Base-by-base conservation (phyloP, 78 protist species). In the Pelomyxa schiedti region DNA sequence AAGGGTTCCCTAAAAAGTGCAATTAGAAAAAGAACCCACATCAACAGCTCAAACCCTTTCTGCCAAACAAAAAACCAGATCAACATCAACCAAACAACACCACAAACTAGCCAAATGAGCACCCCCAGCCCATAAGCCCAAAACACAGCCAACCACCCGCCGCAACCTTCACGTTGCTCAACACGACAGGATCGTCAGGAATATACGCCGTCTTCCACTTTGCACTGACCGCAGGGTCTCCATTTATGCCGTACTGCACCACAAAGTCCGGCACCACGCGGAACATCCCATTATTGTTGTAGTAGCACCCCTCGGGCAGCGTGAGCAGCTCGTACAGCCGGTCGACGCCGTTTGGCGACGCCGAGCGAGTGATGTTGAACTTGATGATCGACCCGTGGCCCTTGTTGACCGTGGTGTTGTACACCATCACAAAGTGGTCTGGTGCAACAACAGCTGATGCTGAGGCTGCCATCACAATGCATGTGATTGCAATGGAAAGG, bases 201-300 rank as follows among this genome's bases (percentile, higher is more conserved):
- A 74, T 74, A 6, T 4, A 22, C 7, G 4, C 28, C 39, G 52
- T 65, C 69, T 22, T 72, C 66, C 72, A 74, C 7, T 74, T 66
- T 24, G 4, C 71, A 7, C 78, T 30, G 32, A 32, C 63, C 35
- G 7, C 79, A 5, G 84, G 80, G 29, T 72, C 3, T 3, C 72
- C 84, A 3, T 47, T 52, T 38, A 80, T 76, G 39, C 84, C 84
- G 4, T 67, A 80, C 76, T 80, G 84, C 16, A 80, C 72, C 38
- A 80, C 83, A 32, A 80, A 80, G 9, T 37, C 58, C 41, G 84
- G 84, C n/a, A 80, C 71, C 29, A 80, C 84, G 6, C 84, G 66
- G 30, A 75, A 80, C 75, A 80, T 74, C n/a, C 84, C 76, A 35
- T 35, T 42, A 16, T 3, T 76, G 53, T 80, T 37, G 67, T 76